Conservation (phyloP, 352 stramenopile species). For the Phytophthora sojae region DNA sequence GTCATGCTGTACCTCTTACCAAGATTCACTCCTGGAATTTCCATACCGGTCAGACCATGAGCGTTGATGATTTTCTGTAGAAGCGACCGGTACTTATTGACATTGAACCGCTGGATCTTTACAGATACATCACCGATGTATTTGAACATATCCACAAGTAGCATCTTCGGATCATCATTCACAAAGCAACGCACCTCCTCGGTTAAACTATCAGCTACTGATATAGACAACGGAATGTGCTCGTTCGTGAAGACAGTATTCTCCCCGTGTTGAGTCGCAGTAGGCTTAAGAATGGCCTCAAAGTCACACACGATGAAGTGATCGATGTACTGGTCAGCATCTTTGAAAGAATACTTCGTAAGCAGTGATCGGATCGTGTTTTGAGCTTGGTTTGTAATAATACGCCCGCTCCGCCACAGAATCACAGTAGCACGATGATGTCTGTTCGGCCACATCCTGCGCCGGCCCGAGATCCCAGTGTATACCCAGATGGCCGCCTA, state of each 20-base stretch:
- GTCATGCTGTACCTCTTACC: slow-evolving; percentile 3
- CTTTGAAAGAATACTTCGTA: too few relatives aligned
- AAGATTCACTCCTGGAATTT: slow-evolving; percentile 6
- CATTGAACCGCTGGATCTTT: slow-evolving; percentile 8
- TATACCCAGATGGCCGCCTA: too few relatives aligned
- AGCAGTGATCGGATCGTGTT: too few relatives aligned
- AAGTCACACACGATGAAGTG: slow-evolving; percentile 19
- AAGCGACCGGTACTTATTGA: not conserved
- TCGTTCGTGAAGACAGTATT: slow-evolving; percentile 2
- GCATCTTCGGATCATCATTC: not conserved
- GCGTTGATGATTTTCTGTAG: slow-evolving; percentile 11
- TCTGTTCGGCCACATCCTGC: too few relatives aligned
- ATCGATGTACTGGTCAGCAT: too few relatives aligned
- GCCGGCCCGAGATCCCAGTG: too few relatives aligned
- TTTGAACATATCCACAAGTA: slow-evolving; percentile 8
- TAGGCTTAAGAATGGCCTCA: slow-evolving; percentile 7
- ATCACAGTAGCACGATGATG: too few relatives aligned
- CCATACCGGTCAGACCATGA: slow-evolving; percentile 8
- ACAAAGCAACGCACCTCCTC: slow-evolving; percentile 9
- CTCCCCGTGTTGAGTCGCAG: not conserved
- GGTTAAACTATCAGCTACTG: slow-evolving; percentile 1
- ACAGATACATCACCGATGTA: not conserved
- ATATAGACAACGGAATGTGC: slow-evolving; percentile 1
- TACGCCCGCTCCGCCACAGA: too few relatives aligned
- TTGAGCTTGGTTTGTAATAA: too few relatives aligned